Evolutionary conservation across 2,329 filamentous ascomycete genomes (phyloP).

Genomic region (Paecilomyces variotii): DNA sequence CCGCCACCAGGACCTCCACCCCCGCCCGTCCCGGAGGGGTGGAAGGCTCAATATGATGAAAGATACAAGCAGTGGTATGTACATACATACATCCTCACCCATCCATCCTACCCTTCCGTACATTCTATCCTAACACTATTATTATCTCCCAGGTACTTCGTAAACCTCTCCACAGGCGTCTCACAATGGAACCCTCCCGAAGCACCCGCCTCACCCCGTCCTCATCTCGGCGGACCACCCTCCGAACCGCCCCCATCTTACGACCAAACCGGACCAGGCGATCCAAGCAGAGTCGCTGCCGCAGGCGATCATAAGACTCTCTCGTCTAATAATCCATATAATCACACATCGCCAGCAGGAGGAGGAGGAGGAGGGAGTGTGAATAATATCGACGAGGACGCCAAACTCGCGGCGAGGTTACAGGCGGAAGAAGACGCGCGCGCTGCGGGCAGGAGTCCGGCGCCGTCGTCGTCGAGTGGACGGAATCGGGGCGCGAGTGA

Average conservation of each 20-base stretch:
- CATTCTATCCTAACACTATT: not conserved
- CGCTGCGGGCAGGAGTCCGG: conserved; percentile 23
- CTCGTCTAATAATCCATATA: conserved; percentile 68
- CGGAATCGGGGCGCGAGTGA: conserved; percentile 32
- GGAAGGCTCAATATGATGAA: conserved; percentile 77
- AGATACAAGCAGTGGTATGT: conserved; percentile 77
- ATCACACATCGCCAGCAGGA: conserved; percentile 13
- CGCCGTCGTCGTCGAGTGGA: conserved; percentile 1
- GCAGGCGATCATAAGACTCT: conserved; percentile 40
- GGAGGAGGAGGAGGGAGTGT: conserved; percentile 1
- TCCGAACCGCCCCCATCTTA: conserved; percentile 44
- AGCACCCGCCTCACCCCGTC: conserved; percentile 62
- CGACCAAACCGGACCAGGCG: conserved; percentile 48
- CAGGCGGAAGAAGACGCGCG: conserved; percentile 77
- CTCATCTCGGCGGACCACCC: conserved; percentile 35
- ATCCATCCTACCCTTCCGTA: not conserved
- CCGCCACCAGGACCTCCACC: conserved; percentile 47
- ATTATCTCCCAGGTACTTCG: conserved; percentile 62
- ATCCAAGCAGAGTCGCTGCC: conserved; percentile 27
- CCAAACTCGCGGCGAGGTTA: conserved; percentile 63
- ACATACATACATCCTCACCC: not conserved
- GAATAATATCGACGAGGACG: conserved; percentile 54
- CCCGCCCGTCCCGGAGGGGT: conserved; percentile 64
- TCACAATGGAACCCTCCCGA: conserved; percentile 87
- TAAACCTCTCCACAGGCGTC: conserved; percentile 78